A percentile compares a stretch with the other conserved stretches of the same genome.
Evolutionary conservation across 2,329 filamentous ascomycete species (phyloP).

Genomic region (Mollisiaceae sp.): DNA sequence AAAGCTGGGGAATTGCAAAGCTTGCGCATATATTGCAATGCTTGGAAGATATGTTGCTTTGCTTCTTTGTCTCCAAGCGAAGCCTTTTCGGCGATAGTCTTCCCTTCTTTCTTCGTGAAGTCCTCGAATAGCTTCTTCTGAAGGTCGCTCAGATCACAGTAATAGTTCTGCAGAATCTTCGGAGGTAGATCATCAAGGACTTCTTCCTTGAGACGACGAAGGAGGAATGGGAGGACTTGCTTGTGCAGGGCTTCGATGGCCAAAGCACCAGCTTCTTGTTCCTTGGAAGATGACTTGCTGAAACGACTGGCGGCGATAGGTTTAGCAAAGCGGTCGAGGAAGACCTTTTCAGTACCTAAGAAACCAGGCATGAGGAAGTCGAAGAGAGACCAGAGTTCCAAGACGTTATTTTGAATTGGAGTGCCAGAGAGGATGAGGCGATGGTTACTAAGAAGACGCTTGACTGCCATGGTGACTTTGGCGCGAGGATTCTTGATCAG

Average conservation of each 20-base stretch:
- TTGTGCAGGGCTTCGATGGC: slow-evolving; percentile 99
- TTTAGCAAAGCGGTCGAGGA: slow-evolving; percentile 92
- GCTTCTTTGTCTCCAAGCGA: slow-evolving; percentile 86
- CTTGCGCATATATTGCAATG: slow-evolving; percentile 98
- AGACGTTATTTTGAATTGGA: slow-evolving; percentile 95
- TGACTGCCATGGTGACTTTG: slow-evolving; percentile 93
- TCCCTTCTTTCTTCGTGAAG: slow-evolving; percentile 92
- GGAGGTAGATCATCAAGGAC: slow-evolving; percentile 94
- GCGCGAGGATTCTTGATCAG: slow-evolving; percentile 98
- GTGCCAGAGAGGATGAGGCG: slow-evolving; percentile 95
- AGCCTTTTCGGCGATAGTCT: slow-evolving; percentile 83
- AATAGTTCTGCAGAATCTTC: slow-evolving; percentile 99
- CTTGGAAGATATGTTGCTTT: slow-evolving; percentile 99
- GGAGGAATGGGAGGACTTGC: slow-evolving; percentile 93
- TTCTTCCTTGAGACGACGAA: slow-evolving; percentile 96
- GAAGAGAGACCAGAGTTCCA: slow-evolving; percentile 97
- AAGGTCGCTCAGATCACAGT: slow-evolving; percentile 94
- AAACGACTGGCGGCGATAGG: slow-evolving; percentile 90
- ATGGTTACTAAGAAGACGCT: slow-evolving; percentile 88
- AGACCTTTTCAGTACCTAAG: slow-evolving; percentile 90
- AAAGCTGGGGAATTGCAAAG: slow-evolving; percentile 96
- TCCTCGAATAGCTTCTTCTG: slow-evolving; percentile 96
- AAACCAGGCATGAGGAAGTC: slow-evolving; percentile 99
- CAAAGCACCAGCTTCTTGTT: slow-evolving; percentile 94
- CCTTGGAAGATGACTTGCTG: slow-evolving; percentile 96